Evolutionary conservation across 2,329 filamentous ascomycete genomes (phyloP).

Genomic region (Aspergillus terreus): DNA sequence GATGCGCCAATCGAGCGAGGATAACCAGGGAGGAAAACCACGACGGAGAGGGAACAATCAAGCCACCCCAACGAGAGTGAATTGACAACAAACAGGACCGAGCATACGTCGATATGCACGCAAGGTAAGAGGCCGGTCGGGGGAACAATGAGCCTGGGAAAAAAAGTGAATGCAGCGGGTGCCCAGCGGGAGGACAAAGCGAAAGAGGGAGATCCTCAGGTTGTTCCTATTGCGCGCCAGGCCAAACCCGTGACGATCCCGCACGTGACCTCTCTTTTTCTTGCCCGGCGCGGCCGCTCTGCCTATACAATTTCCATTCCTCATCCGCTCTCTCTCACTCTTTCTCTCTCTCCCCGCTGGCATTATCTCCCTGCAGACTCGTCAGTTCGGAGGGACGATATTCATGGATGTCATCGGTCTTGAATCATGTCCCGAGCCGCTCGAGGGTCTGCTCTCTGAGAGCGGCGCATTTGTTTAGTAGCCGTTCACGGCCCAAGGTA

Average conservation of each 20-base stretch:
- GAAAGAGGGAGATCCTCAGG: conserved; percentile 19
- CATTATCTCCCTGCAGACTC: conserved; percentile 5
- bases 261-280: conserved; percentile 33
- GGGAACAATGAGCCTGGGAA: conserved; percentile 1
- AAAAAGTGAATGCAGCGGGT: conserved; percentile 10
- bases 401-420: conserved; percentile 44
- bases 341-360: conserved; percentile 3
- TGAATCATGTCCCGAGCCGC: conserved; percentile 36
- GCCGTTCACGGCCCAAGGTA: conserved; percentile 26
- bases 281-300: conserved; percentile 9
- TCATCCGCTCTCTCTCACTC: background rate
- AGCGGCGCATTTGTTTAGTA: conserved; percentile 27
- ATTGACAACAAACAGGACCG: conserved; percentile 6
- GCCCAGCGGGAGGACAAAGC: conserved; percentile 15
- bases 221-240: conserved; percentile 28
- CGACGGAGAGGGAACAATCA: conserved; percentile 4
- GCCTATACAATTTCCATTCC: background rate
- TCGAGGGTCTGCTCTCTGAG: conserved; percentile 35
- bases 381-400: conserved; percentile 18
- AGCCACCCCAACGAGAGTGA: conserved; percentile 11
- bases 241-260: conserved; percentile 29
- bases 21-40: conserved; percentile 21
- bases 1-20: conserved; percentile 28
- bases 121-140: background rate
- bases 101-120: background rate